phyloP scores from a whole-genome alignment of 768 basidiomycete species.

The Mrakia gelida region DNA sequence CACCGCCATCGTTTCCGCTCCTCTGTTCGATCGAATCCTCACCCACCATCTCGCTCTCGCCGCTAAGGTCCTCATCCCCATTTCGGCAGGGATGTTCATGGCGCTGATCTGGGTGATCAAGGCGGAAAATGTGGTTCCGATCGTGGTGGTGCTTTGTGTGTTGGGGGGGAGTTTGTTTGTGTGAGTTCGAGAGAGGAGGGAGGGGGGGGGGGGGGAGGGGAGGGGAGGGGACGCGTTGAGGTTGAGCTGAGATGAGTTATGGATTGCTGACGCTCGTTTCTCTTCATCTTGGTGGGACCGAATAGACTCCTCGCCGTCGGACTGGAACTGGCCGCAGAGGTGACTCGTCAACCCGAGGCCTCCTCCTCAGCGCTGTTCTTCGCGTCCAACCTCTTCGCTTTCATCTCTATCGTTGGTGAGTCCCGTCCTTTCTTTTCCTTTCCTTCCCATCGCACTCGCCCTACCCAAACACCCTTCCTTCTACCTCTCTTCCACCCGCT shows the following conservation, averaged over 20 bases:
- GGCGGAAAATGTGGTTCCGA: constrained; percentile 56
- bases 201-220: too few relatives aligned
- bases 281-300: constrained; percentile 50
- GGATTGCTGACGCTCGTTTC: background rate
- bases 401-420: constrained; percentile 62
- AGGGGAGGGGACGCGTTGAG: too few relatives aligned
- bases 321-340: constrained; percentile 71
- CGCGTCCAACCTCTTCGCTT: constrained; percentile 63
- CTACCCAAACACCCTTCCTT: too few relatives aligned
- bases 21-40: constrained; percentile 62
- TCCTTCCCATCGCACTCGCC: background rate
- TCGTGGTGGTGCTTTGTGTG: constrained; percentile 65
- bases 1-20: constrained; percentile 63
- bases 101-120: constrained; percentile 62
- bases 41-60: constrained; percentile 61
- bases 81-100: constrained; percentile 60
- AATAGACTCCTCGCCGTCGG: constrained; percentile 65
- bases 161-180: constrained; percentile 50
- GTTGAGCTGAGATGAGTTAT: too few relatives aligned
- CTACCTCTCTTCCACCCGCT: background rate
- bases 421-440: constrained; percentile 16
- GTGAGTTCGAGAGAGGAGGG: background rate
- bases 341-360: constrained; percentile 72
- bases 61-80: constrained; percentile 58
- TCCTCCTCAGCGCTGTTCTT: constrained; percentile 75